phyloP scores from a whole-genome alignment of 768 basidiomycete genomes.

The Symmetrospora coprosmae region DNA sequence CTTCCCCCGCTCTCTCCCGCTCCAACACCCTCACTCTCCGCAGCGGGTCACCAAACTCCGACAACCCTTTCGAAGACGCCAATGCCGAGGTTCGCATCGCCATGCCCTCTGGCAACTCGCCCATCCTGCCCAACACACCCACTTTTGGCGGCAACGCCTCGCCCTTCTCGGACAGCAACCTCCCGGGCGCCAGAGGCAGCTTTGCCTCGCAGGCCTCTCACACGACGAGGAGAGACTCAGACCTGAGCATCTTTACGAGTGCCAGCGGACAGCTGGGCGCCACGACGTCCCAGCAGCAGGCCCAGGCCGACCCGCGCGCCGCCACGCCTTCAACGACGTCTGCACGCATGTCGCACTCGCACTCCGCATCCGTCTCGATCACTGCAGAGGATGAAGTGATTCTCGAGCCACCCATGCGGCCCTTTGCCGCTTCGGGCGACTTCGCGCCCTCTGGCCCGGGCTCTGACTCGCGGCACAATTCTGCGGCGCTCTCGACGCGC shows the following conservation, averaged over 20 bases:
- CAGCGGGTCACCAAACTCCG: neutral
- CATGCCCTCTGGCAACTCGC: neutral
- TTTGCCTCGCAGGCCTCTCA: neutral
- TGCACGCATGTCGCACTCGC: too few relatives aligned
- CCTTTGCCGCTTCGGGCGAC: constrained; percentile 21
- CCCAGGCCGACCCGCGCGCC: too few relatives aligned
- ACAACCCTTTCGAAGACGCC: constrained; percentile 24
- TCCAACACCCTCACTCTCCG: neutral
- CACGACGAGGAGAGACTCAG: constrained; percentile 16
- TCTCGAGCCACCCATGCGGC: constrained; percentile 28
- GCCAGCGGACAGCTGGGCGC: neutral
- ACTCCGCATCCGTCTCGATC: neutral
- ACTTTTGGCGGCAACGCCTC: constrained; percentile 12
- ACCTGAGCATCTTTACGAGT: constrained; percentile 21
- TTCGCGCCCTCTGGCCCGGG: neutral
- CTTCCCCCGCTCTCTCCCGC: neutral
- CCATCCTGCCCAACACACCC: constrained; percentile 3
- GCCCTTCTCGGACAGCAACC: neutral
- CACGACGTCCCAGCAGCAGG: too few relatives aligned
- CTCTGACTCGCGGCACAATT: constrained; percentile 19
- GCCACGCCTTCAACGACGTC: too few relatives aligned
- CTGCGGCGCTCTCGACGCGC: constrained; percentile 22
- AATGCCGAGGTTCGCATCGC: constrained; percentile 10
- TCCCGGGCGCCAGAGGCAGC: too few relatives aligned
- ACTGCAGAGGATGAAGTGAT: constrained; percentile 13